Percentiles rank a stretch among this genome's conserved stretches.
Conservation (phyloP, 352 stramenopile genomes). For the Pythium rhizo-oryzae region DNA sequence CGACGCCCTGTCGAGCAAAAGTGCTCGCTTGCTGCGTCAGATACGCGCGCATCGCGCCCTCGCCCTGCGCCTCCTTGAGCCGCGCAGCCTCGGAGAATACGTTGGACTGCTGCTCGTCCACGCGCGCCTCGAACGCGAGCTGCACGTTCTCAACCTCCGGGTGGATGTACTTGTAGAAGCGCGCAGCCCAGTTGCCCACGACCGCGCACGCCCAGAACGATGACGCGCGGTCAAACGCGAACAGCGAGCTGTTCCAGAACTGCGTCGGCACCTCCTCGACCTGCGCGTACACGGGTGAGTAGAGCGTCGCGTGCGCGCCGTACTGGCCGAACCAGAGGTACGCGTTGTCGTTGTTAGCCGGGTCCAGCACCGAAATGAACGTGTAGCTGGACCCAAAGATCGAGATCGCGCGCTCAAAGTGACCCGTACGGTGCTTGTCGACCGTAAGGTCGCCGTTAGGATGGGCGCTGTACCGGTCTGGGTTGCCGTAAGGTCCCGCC, state of each 20-base stretch:
- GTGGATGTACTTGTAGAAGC: conserved; percentile 70
- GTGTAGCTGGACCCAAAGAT: conserved; percentile 93
- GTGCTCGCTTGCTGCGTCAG: conserved; percentile 53
- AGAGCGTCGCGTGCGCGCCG: conserved; percentile 84
- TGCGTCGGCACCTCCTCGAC: conserved; percentile 45
- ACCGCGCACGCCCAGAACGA: conserved; percentile 78
- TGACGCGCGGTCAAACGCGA: conserved; percentile 58
- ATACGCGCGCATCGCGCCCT: conserved; percentile 52
- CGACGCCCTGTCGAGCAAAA: conserved; percentile 51
- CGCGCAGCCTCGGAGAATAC: conserved; percentile 24
- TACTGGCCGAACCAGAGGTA: conserved; percentile 91
- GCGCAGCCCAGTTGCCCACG: conserved; percentile 80
- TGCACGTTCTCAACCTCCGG: conserved; percentile 59
- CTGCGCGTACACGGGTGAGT: conserved; percentile 87
- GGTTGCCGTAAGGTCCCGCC: conserved; percentile 89
- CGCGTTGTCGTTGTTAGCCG: conserved; percentile 51
- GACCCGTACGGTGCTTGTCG: conserved; percentile 35
- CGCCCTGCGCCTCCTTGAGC: conserved; percentile 40
- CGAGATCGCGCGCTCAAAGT: conserved; percentile 92
- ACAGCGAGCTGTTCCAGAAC: conserved; percentile 61
- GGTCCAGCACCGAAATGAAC: conserved; percentile 69
- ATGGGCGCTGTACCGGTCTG: conserved; percentile 82
- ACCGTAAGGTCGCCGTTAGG: conserved; percentile 48
- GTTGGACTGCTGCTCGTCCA: conserved; percentile 35
- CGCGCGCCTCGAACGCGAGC: conserved; percentile 50